phyloP scores from a whole-genome alignment of 1,284 basidiomycete species.

The Porodaedalea pini region DNA sequence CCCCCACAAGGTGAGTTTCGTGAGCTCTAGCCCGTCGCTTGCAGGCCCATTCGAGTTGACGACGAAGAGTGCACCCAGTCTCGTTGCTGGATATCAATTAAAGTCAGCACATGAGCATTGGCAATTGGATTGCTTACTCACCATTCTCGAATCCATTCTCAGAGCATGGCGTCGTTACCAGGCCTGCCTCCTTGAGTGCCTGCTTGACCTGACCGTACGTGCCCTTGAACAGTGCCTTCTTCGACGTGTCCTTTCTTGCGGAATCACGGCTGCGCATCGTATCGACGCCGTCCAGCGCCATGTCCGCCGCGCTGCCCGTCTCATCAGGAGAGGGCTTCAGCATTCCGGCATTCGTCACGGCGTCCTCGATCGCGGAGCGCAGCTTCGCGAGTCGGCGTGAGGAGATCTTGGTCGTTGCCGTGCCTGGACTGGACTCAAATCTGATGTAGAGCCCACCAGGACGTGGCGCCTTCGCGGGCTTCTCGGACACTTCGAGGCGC shows the following conservation, averaged over 20 bases:
- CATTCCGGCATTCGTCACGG: slow-evolving; percentile 48
- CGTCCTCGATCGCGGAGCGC: slow-evolving; percentile 40
- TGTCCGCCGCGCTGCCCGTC: slow-evolving; percentile 22
- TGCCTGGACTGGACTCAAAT: slow-evolving; percentile 28
- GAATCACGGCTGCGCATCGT: slow-evolving; percentile 9
- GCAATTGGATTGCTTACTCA: slow-evolving; percentile 25
- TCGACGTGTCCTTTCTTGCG: slow-evolving; percentile 22
- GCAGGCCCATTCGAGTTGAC: slow-evolving; percentile 32
- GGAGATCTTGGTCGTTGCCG: slow-evolving; percentile 24
- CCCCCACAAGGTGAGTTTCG: slow-evolving; percentile 46
- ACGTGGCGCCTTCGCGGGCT: slow-evolving; percentile 12
- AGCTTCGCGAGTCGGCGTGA: slow-evolving; percentile 35
- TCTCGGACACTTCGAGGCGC: slow-evolving; percentile 20
- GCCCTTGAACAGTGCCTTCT: slow-evolving; percentile 40
- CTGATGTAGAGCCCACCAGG: slow-evolving; percentile 39
- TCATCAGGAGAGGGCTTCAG: slow-evolving; percentile 31
- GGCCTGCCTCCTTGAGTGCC: slow-evolving; percentile 41
- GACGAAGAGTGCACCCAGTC: slow-evolving; percentile 46
- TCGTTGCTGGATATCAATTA: slow-evolving; percentile 34
- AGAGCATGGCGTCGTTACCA: slow-evolving; percentile 38
- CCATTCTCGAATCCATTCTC: slow-evolving; percentile 37
- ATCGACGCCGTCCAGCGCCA: slow-evolving; percentile 24
- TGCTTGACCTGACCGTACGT: slow-evolving; percentile 48
- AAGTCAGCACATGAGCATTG: slow-evolving; percentile 11
- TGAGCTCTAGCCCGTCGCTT: slow-evolving; percentile 34